Conservation (phyloP, 129 eudicot genomes). For the Logfia minima region DNA sequence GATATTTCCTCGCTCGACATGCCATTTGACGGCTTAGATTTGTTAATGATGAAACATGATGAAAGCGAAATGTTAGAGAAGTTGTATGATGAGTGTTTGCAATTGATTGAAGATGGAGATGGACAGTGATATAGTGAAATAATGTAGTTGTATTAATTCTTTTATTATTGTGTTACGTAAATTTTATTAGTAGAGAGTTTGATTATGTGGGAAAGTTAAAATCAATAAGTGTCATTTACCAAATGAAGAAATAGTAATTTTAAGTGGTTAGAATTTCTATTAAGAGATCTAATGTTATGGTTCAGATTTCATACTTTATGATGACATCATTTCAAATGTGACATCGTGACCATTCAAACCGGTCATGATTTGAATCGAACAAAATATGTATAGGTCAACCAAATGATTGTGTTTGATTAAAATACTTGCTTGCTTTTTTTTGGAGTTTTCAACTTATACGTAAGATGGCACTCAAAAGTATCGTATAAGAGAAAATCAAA, state of each 20-base stretch:
- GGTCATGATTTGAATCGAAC: neutral
- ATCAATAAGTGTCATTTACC: neutral
- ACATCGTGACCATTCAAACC: neutral
- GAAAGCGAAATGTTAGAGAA: conserved; percentile 27
- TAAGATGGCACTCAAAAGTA: too few species aligned
- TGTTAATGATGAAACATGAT: conserved; percentile 22
- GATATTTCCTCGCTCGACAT: conserved; percentile 2
- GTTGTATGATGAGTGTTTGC: conserved; percentile 33
- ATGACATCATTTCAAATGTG: neutral
- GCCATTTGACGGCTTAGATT: conserved; percentile 26
- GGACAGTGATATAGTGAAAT: neutral
- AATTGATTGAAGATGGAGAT: conserved; percentile 8
- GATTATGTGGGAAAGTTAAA: neutral
- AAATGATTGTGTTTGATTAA: too few species aligned
- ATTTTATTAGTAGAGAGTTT: neutral
- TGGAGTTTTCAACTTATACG: too few species aligned
- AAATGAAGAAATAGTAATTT: neutral
- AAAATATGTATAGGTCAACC: too few species aligned
- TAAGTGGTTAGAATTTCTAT: neutral
- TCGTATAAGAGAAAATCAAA: too few species aligned
- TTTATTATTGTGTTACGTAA: too few species aligned
- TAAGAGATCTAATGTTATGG: neutral
- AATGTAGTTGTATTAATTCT: neutral
- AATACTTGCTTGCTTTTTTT: too few species aligned
- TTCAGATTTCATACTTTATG: neutral